A percentile compares a stretch with the other conserved stretches of the same genome.
Evolutionary conservation across 1,139 yeast genomes (phyloP).

Genomic region (Candida labiduridarum): DNA sequence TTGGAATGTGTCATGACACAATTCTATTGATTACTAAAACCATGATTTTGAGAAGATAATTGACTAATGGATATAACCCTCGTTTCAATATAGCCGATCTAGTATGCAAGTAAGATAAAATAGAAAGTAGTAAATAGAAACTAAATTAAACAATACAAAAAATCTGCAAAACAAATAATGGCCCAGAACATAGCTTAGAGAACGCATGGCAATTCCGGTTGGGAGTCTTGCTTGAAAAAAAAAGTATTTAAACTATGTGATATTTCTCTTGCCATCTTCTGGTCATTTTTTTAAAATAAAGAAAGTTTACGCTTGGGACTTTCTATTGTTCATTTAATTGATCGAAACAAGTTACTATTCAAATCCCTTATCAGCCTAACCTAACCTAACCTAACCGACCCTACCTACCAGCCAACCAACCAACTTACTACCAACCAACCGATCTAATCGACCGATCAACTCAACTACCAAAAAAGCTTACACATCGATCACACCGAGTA

Average conservation of each 20-base stretch:
- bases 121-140: no score
- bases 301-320: neutral
- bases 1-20: no score
- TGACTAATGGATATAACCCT: no score
- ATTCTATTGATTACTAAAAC: no score
- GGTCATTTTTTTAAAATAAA: neutral
- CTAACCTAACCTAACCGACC: neutral
- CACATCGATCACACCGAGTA: no score
- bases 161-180: no score
- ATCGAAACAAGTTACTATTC: no score
- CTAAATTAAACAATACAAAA: no score
- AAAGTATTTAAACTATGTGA: constrained; percentile 1
- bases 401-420: neutral
- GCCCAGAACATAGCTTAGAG: neutral
- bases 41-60: no score
- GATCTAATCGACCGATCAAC: neutral
- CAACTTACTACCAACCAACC: neutral
- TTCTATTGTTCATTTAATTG: neutral
- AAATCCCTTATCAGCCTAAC: no score
- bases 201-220: neutral
- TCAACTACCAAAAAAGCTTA: neutral
- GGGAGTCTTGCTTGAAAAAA: neutral
- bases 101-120: no score
- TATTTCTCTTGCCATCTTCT: neutral
- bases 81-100: no score